Evolutionary conservation across 208 protist species (phyloP).

Genomic region (Leishmania turanica): DNA sequence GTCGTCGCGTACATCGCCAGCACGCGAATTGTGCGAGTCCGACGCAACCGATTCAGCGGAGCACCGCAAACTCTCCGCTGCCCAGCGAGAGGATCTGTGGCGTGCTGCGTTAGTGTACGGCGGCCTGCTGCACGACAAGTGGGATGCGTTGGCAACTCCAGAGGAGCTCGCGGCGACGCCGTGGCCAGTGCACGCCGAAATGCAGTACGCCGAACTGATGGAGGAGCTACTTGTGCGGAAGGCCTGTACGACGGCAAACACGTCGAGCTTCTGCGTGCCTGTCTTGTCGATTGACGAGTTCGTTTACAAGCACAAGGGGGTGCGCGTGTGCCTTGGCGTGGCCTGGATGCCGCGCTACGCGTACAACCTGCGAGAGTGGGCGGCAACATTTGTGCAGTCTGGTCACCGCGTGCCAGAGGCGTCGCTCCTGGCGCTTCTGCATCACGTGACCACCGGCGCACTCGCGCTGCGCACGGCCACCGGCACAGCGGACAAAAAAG

Average conservation of each 20-base stretch:
- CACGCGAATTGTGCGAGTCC: no score
- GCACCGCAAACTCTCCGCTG: conserved; percentile 13
- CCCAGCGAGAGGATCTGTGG: conserved; percentile 44
- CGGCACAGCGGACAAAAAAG: not conserved
- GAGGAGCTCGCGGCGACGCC: conserved; percentile 5
- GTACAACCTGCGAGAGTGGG: conserved; percentile 53
- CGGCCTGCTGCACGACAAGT: conserved; percentile 21
- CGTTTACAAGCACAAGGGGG: conserved; percentile 30
- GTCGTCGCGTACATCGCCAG: not conserved
- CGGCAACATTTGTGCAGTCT: conserved; percentile 12
- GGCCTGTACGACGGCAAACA: conserved; percentile 32
- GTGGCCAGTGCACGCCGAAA: conserved; percentile 59
- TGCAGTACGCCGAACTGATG: conserved; percentile 34
- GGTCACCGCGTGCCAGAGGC: conserved; percentile 41
- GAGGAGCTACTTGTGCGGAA: conserved; percentile 23
- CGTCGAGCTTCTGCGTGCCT: conserved; percentile 52
- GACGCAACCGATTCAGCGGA: not conserved
- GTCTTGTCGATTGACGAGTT: conserved; percentile 48
- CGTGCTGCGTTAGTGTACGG: conserved; percentile 29
- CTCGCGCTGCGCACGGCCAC: conserved; percentile 29
- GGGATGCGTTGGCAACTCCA: conserved; percentile 9
- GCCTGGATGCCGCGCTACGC: conserved; percentile 76
- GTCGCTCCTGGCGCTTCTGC: conserved; percentile 34
- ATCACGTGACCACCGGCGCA: conserved; percentile 40
- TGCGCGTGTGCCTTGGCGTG: conserved; percentile 45